Evolutionary conservation across 192 early-diverging fungal genomes (phyloP), one percentile per base, ranked within the genome.

Genomic region (Dissophora ornata): DNA sequence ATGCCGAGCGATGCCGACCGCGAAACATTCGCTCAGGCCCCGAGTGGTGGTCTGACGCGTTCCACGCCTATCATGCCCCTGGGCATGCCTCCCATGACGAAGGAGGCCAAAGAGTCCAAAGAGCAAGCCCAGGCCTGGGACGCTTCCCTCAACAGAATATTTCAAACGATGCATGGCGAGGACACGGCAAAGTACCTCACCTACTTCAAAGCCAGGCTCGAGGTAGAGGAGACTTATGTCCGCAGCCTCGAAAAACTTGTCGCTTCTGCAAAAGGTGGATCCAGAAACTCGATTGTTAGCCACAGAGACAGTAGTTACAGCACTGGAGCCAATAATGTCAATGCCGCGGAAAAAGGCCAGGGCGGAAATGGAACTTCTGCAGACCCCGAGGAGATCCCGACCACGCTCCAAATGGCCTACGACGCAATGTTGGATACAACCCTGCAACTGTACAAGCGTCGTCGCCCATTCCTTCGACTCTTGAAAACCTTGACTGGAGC

Each of bases 111-210:
- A 34, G 73, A 77, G 38, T 62, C 63, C 24, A 58, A 42, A 28
- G 73, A 77, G 16, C 73, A 77, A 38, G 53, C 73, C 34, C 59
- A 62, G 11, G 52, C 57, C 7, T 77, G 73, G 73, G 73, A 77
- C 19, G 36, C 25, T 11, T 45, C 73, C 1, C 64, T 77, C 51
- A 77, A 77, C 40, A 52, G 53, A 21, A 57, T 77, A 58, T 67
- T 77, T n/a, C 73, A 77, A 33, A 62, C 64, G 30, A 77, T 77
- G 73, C 73, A 77, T 3, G 65, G 73, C 19, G 73, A 77, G 16
- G 73, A 77, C 59, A 57, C 73, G 25, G 58, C 64, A 28, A 67
- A 47, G 24, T 62, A 56, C 21, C 53, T 77, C 15, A 51, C 51
- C 53, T 77, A 77, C 40, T 77, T 77, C 54, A 77, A 77, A 29